These are phyloP conservation scores for Phytophthora cactorum DNA, from an alignment of 352 stramenopile species.

Conservation along the genomic window DNA sequence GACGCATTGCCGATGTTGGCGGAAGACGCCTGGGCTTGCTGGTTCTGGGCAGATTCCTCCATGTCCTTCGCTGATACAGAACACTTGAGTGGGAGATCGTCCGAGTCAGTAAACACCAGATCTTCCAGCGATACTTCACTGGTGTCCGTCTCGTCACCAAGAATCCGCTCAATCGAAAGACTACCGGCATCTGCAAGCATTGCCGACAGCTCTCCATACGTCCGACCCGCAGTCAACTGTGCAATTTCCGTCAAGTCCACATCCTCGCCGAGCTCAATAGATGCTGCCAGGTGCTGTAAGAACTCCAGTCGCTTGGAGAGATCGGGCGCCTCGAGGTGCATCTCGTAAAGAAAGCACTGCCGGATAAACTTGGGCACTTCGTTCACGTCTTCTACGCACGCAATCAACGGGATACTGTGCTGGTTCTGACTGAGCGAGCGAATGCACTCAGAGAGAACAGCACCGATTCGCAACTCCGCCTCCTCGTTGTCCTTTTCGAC, in stretches of 20 bases:
- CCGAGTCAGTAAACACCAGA: constrained; percentile 29
- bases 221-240: constrained; percentile 74
- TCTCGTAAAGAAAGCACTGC: constrained; percentile 83
- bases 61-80: constrained; percentile 55
- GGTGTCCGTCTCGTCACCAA: constrained; percentile 27
- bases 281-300: constrained; percentile 51
- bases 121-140: constrained; percentile 36
- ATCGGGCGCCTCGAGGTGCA: constrained; percentile 69
- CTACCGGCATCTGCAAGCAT: constrained; percentile 69
- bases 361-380: constrained; percentile 85
- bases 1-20: constrained; percentile 69
- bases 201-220: constrained; percentile 73
- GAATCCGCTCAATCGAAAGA: constrained; percentile 55
- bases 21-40: constrained; percentile 71
- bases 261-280: constrained; percentile 44
- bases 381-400: constrained; percentile 76
- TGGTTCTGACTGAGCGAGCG: constrained; percentile 54
- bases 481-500: constrained; percentile 85
- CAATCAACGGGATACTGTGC: constrained; percentile 73
- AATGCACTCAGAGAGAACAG: constrained; percentile 72
- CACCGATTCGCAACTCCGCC: constrained; percentile 63
- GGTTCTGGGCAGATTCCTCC: constrained; percentile 61
- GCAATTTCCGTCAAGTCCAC: constrained; percentile 67
- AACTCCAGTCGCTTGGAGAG: constrained; percentile 60
- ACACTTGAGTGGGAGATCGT: constrained; percentile 21